A percentile compares a stretch with the other conserved stretches of the same genome.
phyloP scores from a whole-genome alignment of 2,329 filamentous ascomycete species.

The Trichoderma endophyticum region DNA sequence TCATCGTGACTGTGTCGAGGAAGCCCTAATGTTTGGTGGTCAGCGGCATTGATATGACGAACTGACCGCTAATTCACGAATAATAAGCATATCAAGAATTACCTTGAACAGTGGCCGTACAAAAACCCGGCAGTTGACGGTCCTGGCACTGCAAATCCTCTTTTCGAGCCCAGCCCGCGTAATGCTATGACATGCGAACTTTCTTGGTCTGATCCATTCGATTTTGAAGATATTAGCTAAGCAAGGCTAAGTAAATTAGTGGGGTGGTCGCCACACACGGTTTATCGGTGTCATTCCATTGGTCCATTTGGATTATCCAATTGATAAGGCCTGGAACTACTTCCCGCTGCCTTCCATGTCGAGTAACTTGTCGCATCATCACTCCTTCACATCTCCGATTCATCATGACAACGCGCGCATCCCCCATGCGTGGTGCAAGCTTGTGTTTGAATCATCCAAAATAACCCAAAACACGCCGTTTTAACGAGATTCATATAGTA shows the following conservation, averaged over 20 bases:
- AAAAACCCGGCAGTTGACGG: neutral
- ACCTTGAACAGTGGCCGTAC: neutral
- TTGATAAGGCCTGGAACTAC: neutral
- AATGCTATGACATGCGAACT: slow-evolving; percentile 1
- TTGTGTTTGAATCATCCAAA: neutral
- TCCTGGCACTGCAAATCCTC: neutral
- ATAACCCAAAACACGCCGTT: neutral
- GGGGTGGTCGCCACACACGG: neutral
- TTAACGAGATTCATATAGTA: neutral
- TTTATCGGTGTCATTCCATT: neutral
- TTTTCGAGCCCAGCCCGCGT: neutral
- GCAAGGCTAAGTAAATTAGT: slow-evolving; percentile 28
- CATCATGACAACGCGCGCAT: slow-evolving; percentile 2
- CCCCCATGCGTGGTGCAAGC: neutral
- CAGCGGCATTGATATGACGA: neutral
- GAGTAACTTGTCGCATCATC: neutral
- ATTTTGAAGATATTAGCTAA: slow-evolving; percentile 30
- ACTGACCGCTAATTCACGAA: neutral
- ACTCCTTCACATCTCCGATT: neutral
- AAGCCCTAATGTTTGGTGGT: neutral
- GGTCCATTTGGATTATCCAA: neutral
- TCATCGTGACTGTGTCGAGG: slow-evolving; percentile 29
- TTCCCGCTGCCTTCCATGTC: neutral
- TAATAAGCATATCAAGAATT: neutral
- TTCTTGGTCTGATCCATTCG: neutral